These are phyloP conservation scores for Fagus crenata DNA, from an alignment of 306 rosid genomes.

Conservation along the genomic window DNA sequence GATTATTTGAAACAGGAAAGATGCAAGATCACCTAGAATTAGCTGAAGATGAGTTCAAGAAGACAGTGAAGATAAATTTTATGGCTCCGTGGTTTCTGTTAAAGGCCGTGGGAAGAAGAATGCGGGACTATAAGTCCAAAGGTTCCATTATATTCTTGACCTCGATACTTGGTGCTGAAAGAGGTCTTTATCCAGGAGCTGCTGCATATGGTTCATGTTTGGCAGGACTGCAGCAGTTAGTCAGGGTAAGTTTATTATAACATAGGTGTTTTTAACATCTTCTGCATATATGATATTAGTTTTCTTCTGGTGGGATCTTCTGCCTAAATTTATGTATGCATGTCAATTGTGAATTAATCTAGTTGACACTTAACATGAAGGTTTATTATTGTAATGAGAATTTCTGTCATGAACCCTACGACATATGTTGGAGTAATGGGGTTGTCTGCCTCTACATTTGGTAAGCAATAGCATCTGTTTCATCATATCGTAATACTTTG, in stretches of 20 bases:
- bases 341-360: background rate
- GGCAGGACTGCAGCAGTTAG: slow-evolving; percentile 79
- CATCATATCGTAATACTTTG: background rate
- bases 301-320: background rate
- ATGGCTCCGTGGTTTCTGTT: slow-evolving; percentile 76
- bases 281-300: background rate
- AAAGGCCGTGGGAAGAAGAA: slow-evolving; percentile 69
- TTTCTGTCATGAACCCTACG: background rate
- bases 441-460: background rate
- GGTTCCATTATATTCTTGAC: slow-evolving; percentile 79
- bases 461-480: background rate
- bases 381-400: background rate
- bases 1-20: slow-evolving; percentile 54
- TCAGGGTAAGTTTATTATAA: slow-evolving; percentile 48
- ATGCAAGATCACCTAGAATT: slow-evolving; percentile 58
- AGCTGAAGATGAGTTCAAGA: slow-evolving; percentile 57
- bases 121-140: slow-evolving; percentile 62
- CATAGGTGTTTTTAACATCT: background rate
- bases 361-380: background rate
- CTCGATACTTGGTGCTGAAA: slow-evolving; percentile 61
- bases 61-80: slow-evolving; percentile 60
- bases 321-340: background rate
- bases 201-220: slow-evolving; percentile 64
- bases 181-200: slow-evolving; percentile 78
- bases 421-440: background rate